Conservation (phyloP, 768 basidiomycete genomes). For the Pulveroboletus frians region DNA sequence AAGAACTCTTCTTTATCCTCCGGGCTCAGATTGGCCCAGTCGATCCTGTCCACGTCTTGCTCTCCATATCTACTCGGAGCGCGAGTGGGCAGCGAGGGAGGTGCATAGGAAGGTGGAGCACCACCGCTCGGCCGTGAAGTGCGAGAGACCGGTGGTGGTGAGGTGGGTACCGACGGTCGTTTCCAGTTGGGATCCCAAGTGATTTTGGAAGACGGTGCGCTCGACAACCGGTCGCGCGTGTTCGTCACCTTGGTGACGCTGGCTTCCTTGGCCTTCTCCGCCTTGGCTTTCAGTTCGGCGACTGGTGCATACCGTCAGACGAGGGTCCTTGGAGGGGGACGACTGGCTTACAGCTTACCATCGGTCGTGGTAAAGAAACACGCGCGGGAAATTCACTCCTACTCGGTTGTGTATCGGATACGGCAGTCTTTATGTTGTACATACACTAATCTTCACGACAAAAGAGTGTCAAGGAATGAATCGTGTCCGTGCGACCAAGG, state of each 20-base stretch:
- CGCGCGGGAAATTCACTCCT: not conserved
- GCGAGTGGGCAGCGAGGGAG: constrained; percentile 27
- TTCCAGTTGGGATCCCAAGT: constrained; percentile 59
- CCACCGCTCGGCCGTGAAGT: constrained; percentile 10
- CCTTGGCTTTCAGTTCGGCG: constrained; percentile 63
- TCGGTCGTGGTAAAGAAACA: not conserved
- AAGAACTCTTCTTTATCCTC: constrained; percentile 74
- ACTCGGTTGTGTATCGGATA: no score
- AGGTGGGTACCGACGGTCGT: constrained; percentile 20
- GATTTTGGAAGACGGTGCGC: constrained; percentile 53
- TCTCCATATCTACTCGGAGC: constrained; percentile 21
- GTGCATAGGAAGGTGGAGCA: constrained; percentile 13
- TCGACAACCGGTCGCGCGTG: constrained; percentile 52
- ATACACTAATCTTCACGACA: not conserved
- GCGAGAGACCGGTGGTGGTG: constrained; percentile 10
- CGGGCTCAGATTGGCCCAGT: constrained; percentile 63
- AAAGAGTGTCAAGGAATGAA: no score
- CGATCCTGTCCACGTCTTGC: constrained; percentile 33
- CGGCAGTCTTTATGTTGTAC: constrained; percentile 6
- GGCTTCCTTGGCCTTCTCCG: constrained; percentile 55
- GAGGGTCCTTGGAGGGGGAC: not conserved
- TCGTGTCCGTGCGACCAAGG: no score
- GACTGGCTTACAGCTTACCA: constrained; percentile 30
- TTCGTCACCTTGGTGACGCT: constrained; percentile 47
- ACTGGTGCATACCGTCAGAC: constrained; percentile 31